Percentiles rank a stretch among this genome's conserved stretches.
phyloP scores from a whole-genome alignment of 2,329 filamentous ascomycete species.

The Fusarium sp. region DNA sequence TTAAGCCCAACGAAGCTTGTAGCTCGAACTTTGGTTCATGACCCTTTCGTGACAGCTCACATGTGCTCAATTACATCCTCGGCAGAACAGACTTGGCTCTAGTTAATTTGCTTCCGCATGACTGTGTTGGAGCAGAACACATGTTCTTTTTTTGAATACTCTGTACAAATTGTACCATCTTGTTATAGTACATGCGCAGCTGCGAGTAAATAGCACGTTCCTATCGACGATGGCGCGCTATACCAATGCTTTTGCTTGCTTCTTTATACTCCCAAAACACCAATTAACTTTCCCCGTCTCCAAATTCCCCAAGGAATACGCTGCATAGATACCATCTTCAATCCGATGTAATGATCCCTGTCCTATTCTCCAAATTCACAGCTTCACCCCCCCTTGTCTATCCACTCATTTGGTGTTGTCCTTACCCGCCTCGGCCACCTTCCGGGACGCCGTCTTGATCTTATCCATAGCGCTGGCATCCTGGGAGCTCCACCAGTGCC shows the following conservation, averaged over 20 bases:
- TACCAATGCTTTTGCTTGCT: slow-evolving; percentile 1
- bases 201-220: neutral
- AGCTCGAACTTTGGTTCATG: neutral
- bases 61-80: slow-evolving; percentile 23
- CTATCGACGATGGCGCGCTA: neutral
- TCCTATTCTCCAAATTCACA: slow-evolving; percentile 17
- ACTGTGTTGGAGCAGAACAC: slow-evolving; percentile 2
- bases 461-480: slow-evolving; percentile 58
- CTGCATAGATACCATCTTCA: slow-evolving; percentile 8
- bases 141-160: neutral
- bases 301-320: slow-evolving; percentile 13
- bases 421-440: slow-evolving; percentile 44
- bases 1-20: slow-evolving; percentile 14
- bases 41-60: slow-evolving; percentile 1
- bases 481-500: slow-evolving; percentile 59
- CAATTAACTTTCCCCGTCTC: slow-evolving; percentile 3
- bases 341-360: slow-evolving; percentile 18
- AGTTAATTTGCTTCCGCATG: slow-evolving; percentile 2
- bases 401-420: slow-evolving; percentile 42
- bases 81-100: slow-evolving; percentile 4
- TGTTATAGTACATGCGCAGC: slow-evolving; percentile 3
- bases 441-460: slow-evolving; percentile 58
- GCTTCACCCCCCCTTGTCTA: neutral
- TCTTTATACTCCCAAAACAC: slow-evolving; percentile 15
- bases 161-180: slow-evolving; percentile 5